Percentiles rank a stretch among this genome's conserved stretches.
These are phyloP conservation scores for Psilocybe cyanescens DNA, from an alignment of 768 basidiomycete species.

Conservation along the genomic window DNA sequence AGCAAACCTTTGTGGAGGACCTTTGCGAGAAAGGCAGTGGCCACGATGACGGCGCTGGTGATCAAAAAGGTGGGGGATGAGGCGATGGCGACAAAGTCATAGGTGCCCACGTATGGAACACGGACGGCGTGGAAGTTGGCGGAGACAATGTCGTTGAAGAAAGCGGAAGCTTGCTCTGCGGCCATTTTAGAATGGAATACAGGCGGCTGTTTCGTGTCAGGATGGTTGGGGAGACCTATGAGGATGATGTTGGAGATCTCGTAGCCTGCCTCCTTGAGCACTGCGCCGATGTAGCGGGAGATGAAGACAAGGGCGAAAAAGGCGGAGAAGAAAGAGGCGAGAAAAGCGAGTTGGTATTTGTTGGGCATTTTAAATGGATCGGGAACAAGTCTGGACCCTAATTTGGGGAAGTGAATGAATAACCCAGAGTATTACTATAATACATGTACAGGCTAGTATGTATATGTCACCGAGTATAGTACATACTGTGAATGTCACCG, in stretches of 20 bases:
- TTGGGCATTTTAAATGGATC: slow-evolving; percentile 51
- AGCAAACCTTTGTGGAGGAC: slow-evolving; percentile 47
- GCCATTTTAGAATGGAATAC: neutral
- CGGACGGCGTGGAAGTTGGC: slow-evolving; percentile 35
- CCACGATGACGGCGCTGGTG: slow-evolving; percentile 51
- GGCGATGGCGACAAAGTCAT: slow-evolving; percentile 40
- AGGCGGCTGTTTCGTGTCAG: slow-evolving; percentile 15
- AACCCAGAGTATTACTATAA: neutral
- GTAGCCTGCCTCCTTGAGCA: slow-evolving; percentile 59
- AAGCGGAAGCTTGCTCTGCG: slow-evolving; percentile 8
- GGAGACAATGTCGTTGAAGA: slow-evolving; percentile 13
- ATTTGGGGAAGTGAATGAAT: no score
- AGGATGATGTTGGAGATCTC: slow-evolving; percentile 64
- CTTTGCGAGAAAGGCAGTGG: slow-evolving; percentile 57
- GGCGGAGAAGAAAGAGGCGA: slow-evolving; percentile 52
- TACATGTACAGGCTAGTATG: no score
- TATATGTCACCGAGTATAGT: neutral
- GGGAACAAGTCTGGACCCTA: slow-evolving; percentile 8
- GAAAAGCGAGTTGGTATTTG: slow-evolving; percentile 56
- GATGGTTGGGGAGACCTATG: slow-evolving; percentile 50
- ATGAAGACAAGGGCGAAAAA: slow-evolving; percentile 50
- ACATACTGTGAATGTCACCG: slow-evolving; percentile 6
- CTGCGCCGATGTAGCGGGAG: slow-evolving; percentile 42
- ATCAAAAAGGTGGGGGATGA: slow-evolving; percentile 53
- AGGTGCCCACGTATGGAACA: slow-evolving; percentile 38